Conservation (phyloP, 1,284 basidiomycete genomes). For the Sanghuangporus weigelae region DNA sequence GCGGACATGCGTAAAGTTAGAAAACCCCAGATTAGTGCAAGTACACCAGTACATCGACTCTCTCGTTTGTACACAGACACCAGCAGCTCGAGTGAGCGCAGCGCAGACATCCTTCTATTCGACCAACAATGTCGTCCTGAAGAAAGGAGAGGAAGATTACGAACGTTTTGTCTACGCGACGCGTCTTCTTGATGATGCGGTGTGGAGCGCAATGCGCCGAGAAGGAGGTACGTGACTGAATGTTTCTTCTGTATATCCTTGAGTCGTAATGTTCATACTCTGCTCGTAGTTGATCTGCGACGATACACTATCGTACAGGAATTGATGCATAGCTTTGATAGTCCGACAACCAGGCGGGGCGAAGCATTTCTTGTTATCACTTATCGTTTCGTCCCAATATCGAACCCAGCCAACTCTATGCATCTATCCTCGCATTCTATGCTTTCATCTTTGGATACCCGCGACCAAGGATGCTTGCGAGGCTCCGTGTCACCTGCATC, state of each 20-base stretch:
- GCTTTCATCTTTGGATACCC: neutral
- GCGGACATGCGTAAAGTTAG: neutral
- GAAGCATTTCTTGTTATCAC: constrained; percentile 13
- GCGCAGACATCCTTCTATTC: neutral
- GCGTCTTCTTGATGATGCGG: constrained; percentile 1
- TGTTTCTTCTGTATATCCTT: neutral
- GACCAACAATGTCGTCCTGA: neutral
- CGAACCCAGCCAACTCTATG: neutral
- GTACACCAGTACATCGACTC: neutral
- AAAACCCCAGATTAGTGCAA: neutral
- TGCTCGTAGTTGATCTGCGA: neutral
- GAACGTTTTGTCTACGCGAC: constrained; percentile 14
- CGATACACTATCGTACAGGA: constrained; percentile 14
- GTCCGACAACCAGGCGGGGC: neutral
- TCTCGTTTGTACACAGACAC: constrained; percentile 8
- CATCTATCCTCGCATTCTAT: neutral
- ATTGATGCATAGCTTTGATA: constrained; percentile 8
- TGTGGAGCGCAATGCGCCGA: constrained; percentile 8
- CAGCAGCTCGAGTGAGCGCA: neutral
- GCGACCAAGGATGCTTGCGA: neutral
- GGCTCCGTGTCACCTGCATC: neutral
- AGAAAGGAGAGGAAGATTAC: neutral
- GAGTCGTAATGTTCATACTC: neutral
- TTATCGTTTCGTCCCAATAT: constrained; percentile 11
- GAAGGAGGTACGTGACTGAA: constrained; percentile 5